Base-by-base conservation (phyloP, 2,329 filamentous ascomycete genomes). In the Fusarium sp. region DNA sequence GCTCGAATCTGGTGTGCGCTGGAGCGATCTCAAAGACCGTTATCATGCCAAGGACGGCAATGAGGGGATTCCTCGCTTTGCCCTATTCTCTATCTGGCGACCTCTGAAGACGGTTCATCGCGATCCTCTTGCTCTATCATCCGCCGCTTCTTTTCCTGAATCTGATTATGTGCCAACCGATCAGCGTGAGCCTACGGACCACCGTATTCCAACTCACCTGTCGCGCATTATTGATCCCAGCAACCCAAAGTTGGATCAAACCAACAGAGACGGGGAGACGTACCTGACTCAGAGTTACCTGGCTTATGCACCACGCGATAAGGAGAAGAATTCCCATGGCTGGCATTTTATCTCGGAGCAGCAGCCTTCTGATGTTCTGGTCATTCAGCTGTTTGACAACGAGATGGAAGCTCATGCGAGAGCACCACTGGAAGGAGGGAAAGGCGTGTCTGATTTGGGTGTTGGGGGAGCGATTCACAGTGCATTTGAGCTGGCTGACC, bases 401-500 rank as follows among this genome's bases (percentile, higher is more conserved):
- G 45, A 56, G 11, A 56, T 56, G 52, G 52, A 56, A 17, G 20
- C 29, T 1, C 7, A 50, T 33, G 36, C 43, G 14, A n/a, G 52
- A 33, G 52, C 43, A 7, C 45, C 43, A 21, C 15, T 41, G 21
- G 52, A 49, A 13, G 36, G 15, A 2, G 45, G 36, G 5, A 35
- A 18, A 6, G 20, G 36, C 3, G 11, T 25, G 14, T 56, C 52
- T 21, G 43, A 56, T 20, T 20, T 56, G 11, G 52, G 43, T 14
- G 52, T 56, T 15, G 52, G 52, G 6, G 52, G 52, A 14, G 43
- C 52, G n/a, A n/a, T 56, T 11, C 52, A 56, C 11, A 56, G 52
- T 35, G 52, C 52, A 4, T 56, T 56, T 27, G 52, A 56, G 17
- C 13, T 56, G 11, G 52, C 35, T 7, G 45, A 33, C 27, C 52